Percentiles rank a stretch among this genome's conserved stretches.
Conservation (phyloP, 108 stramenopile species). For the Nitzschia putrida region DNA sequence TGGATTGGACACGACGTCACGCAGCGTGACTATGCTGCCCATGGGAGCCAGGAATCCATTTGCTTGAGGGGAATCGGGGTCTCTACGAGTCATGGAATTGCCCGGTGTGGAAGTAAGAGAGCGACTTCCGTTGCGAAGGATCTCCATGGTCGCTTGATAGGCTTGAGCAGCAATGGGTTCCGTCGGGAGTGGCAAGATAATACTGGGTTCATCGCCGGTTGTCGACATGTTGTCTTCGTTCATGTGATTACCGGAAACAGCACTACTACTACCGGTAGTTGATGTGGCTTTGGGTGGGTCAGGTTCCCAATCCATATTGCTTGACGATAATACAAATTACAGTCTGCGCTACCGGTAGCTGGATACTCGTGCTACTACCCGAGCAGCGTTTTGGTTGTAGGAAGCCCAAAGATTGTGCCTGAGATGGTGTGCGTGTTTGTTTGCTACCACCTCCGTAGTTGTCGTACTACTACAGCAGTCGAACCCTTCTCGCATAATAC, state of each 20-base stretch:
- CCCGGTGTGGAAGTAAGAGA: neutral
- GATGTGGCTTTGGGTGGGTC: too few relatives aligned
- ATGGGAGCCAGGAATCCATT: conserved; percentile 36
- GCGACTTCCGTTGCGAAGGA: neutral
- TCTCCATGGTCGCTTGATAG: conserved; percentile 10
- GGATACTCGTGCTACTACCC: too few relatives aligned
- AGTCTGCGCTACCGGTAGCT: too few relatives aligned
- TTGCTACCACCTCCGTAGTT: too few relatives aligned
- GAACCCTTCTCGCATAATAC: too few relatives aligned
- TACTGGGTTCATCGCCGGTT: neutral
- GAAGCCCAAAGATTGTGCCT: neutral
- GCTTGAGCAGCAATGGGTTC: conserved; percentile 7
- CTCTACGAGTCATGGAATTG: neutral
- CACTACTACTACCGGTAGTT: too few relatives aligned
- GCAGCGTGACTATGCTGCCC: conserved; percentile 32
- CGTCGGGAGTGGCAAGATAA: neutral
- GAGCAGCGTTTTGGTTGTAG: too few relatives aligned
- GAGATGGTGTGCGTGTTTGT: neutral
- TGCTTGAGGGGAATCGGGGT: neutral
- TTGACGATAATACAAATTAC: too few relatives aligned
- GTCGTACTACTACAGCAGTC: too few relatives aligned
- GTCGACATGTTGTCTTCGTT: too few relatives aligned
- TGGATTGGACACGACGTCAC: conserved; percentile 29
- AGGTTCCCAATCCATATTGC: too few relatives aligned
- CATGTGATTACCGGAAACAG: too few relatives aligned